A percentile compares a stretch with the other conserved stretches of the same genome.
Conservation (phyloP, 2,329 filamentous ascomycete genomes). For the Phialophora verrucosa region DNA sequence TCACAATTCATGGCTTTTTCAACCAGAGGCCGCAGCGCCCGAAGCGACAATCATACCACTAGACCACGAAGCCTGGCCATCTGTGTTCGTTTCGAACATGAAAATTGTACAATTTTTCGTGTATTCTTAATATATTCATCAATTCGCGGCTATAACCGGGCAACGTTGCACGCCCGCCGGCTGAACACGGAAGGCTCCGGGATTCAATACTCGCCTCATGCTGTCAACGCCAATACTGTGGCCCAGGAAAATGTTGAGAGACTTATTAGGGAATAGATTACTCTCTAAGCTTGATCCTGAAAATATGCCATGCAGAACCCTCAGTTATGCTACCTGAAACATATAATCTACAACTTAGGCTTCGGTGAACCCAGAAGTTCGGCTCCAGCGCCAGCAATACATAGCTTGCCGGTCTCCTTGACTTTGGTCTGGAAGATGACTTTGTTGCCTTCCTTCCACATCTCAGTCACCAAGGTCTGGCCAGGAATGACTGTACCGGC, state of each 20-base stretch:
- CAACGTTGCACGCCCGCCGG: neutral
- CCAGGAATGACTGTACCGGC: conserved; percentile 75
- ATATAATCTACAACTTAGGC: conserved; percentile 33
- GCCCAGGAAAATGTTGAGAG: neutral
- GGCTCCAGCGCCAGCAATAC: conserved; percentile 78
- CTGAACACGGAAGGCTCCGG: neutral
- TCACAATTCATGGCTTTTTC: conserved; percentile 43
- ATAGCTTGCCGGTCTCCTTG: conserved; percentile 89
- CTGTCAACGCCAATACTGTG: too few species aligned
- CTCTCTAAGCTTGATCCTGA: neutral
- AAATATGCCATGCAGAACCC: neutral
- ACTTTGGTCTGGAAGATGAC: conserved; percentile 87
- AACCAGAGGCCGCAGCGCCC: conserved; percentile 41
- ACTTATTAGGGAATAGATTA: neutral
- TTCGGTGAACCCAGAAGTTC: conserved; percentile 60
- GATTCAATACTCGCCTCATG: too few species aligned
- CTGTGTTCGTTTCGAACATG: conserved; percentile 12
- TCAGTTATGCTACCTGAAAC: conserved; percentile 19
- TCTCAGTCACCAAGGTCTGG: conserved; percentile 89
- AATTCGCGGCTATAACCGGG: neutral
- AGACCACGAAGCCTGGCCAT: conserved; percentile 7
- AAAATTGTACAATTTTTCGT: neutral
- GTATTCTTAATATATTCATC: neutral
- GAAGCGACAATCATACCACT: conserved; percentile 50
- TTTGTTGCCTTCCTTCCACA: conserved; percentile 85